These are phyloP conservation scores for Fusarium paranaense DNA, from an alignment of 2,329 filamentous ascomycete genomes.

Conservation along the genomic window DNA sequence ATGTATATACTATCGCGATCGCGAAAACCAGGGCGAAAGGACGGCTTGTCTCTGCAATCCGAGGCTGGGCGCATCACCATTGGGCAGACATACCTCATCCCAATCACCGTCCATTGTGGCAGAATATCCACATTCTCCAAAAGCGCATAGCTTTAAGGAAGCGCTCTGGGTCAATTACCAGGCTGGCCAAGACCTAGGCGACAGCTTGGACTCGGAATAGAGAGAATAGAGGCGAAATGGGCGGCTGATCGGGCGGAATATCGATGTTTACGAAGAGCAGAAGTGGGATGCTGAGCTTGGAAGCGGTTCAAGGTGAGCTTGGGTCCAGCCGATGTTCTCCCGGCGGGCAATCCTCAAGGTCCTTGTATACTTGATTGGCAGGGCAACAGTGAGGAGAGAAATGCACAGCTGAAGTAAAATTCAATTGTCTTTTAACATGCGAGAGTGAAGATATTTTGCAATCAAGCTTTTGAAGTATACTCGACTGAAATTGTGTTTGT, in stretches of 20 bases:
- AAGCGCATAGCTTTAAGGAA: slow-evolving; percentile 47
- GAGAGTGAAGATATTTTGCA: background rate
- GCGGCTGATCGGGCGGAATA: background rate
- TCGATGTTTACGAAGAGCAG: slow-evolving; percentile 21
- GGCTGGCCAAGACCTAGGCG: slow-evolving; percentile 21
- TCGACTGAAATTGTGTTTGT: background rate
- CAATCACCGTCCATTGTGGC: slow-evolving; percentile 74
- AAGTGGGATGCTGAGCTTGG: slow-evolving; percentile 38
- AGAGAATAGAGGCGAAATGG: background rate
- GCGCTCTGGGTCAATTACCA: slow-evolving; percentile 15
- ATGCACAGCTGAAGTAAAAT: background rate
- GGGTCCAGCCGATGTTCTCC: slow-evolving; percentile 38
- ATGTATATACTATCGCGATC: background rate
- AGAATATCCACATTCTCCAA: slow-evolving; percentile 51
- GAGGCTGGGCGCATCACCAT: background rate
- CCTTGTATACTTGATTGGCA: background rate
- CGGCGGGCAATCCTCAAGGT: slow-evolving; percentile 8
- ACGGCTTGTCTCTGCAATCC: background rate
- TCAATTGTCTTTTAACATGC: background rate
- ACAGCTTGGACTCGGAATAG: background rate
- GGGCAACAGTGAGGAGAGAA: background rate
- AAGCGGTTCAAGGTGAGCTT: slow-evolving; percentile 38
- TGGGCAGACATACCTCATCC: slow-evolving; percentile 68
- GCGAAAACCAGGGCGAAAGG: background rate
- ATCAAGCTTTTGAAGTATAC: background rate